These are phyloP conservation scores for Forsythia viridissima DNA, from an alignment of 257 asterid genomes.

Conservation along the genomic window DNA sequence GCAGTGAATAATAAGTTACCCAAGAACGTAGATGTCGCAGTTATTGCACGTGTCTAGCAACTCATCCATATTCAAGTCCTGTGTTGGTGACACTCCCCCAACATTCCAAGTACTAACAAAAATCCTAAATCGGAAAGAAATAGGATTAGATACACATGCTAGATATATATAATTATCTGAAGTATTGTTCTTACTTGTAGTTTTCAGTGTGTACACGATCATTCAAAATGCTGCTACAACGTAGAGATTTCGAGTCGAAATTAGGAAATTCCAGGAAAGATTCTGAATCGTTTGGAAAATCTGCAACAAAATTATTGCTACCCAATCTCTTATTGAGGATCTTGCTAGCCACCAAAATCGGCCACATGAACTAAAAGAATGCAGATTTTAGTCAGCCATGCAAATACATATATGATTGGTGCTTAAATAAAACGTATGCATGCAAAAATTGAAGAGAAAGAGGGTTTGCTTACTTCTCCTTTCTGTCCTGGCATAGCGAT, in stretches of 20 bases:
- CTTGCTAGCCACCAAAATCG: slow-evolving; percentile 62
- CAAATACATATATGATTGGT: not conserved
- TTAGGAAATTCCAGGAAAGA: slow-evolving; percentile 26
- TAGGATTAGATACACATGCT: not conserved
- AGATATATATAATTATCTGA: not conserved
- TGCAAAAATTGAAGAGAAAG: not conserved
- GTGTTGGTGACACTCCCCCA: slow-evolving; percentile 44
- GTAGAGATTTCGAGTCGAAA: slow-evolving; percentile 28
- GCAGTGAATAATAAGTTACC: slow-evolving; percentile 21
- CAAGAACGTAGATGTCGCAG: slow-evolving; percentile 42
- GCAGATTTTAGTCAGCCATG: slow-evolving; percentile 10
- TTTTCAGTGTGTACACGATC: slow-evolving; percentile 21
- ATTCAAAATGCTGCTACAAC: slow-evolving; percentile 20
- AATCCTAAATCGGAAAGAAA: slow-evolving; percentile 26
- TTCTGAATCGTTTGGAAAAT: slow-evolving; percentile 37
- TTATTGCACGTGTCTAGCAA: slow-evolving; percentile 32
- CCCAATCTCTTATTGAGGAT: slow-evolving; percentile 47
- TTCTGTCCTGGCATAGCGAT: slow-evolving; percentile 34
- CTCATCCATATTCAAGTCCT: slow-evolving; percentile 39
- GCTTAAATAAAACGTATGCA: not conserved
- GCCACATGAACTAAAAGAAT: slow-evolving; percentile 53
- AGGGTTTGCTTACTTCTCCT: slow-evolving; percentile 41
- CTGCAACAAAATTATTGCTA: slow-evolving; percentile 55
- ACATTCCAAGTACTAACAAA: slow-evolving; percentile 54
- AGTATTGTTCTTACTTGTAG: slow-evolving; percentile 37